phyloP scores from a whole-genome alignment of 441 rosid species.

The Adansonia grandidieri region DNA sequence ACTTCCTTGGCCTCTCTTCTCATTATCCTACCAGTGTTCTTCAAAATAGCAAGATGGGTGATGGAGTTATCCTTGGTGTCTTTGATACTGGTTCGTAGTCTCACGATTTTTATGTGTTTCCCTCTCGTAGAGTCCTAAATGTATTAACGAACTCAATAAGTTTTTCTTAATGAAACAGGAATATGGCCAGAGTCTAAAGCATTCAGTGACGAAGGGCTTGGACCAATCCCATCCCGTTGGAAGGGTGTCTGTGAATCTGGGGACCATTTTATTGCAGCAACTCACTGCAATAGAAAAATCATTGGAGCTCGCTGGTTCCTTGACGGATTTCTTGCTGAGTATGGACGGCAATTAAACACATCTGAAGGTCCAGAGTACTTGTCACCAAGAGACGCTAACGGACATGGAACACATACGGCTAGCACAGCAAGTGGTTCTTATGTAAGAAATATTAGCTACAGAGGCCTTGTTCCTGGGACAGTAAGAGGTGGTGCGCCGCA shows the following conservation, averaged over 20 bases:
- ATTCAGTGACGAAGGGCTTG: conserved; percentile 59
- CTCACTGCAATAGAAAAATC: conserved; percentile 51
- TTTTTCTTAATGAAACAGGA: conserved; percentile 38
- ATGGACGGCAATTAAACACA: conserved; percentile 45
- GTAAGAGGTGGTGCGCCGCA: conserved; percentile 66
- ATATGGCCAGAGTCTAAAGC: conserved; percentile 72
- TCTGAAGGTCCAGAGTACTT: conserved; percentile 45
- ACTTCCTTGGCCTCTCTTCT: conserved; percentile 62
- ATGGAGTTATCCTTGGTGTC: conserved; percentile 61
- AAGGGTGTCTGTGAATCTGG: conserved; percentile 61
- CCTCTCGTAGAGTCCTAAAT: neutral
- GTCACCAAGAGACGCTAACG: conserved; percentile 56
- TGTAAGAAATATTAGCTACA: conserved; percentile 48
- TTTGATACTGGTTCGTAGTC: conserved; percentile 58
- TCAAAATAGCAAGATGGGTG: conserved; percentile 57
- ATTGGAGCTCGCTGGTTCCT: conserved; percentile 67
- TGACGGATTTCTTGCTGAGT: conserved; percentile 48
- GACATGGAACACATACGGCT: conserved; percentile 61
- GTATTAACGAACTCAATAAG: neutral
- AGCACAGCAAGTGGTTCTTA: conserved; percentile 30
- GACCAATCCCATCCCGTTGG: conserved; percentile 59
- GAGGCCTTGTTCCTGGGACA: conserved; percentile 54
- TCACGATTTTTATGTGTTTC: neutral
- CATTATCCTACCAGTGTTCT: conserved; percentile 43
- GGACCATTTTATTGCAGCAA: conserved; percentile 37